These are phyloP conservation scores for Pichia sp. DNA, from an alignment of 1,139 yeast species.

Conservation along the genomic window DNA sequence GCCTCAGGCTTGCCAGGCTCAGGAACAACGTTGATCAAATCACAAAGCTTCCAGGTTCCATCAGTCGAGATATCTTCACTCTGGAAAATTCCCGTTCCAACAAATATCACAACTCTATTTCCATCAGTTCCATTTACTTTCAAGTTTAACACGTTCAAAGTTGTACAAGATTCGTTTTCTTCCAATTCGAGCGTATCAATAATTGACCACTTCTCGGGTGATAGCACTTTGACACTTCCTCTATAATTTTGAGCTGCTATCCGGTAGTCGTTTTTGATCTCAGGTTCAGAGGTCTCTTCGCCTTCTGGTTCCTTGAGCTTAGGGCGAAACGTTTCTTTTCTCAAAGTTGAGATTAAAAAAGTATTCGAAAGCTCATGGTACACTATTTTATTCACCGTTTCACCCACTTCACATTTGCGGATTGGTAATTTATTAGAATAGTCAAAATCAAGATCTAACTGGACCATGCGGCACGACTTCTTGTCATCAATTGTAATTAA, in stretches of 20 bases:
- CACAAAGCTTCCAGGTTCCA: slow-evolving; percentile 74
- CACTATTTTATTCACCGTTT: slow-evolving; percentile 63
- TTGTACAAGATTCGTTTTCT: slow-evolving; percentile 63
- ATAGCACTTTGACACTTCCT: slow-evolving; percentile 57
- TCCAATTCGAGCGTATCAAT: slow-evolving; percentile 67
- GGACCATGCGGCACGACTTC: slow-evolving; percentile 69
- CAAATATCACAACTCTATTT: slow-evolving; percentile 39
- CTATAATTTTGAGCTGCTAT: slow-evolving; percentile 32
- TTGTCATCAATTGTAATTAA: slow-evolving; percentile 69
- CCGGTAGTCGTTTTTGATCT: slow-evolving; percentile 58
- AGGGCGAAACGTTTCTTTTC: slow-evolving; percentile 47
- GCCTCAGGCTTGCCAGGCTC: slow-evolving; percentile 88
- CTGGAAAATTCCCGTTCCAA: slow-evolving; percentile 74
- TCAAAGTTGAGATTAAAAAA: slow-evolving; percentile 60
- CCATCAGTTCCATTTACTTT: slow-evolving; percentile 17
- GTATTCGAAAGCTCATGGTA: slow-evolving; percentile 70
- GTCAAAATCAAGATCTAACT: slow-evolving; percentile 41
- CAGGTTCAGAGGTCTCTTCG: slow-evolving; percentile 49
- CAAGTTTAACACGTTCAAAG: slow-evolving; percentile 54
- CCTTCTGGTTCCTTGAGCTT: slow-evolving; percentile 64
- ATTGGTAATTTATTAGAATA: slow-evolving; percentile 67
- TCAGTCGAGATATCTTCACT: slow-evolving; percentile 81
- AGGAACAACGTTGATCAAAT: slow-evolving; percentile 80
- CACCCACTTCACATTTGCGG: slow-evolving; percentile 49
- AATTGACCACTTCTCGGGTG: slow-evolving; percentile 72